Evolutionary conservation across 2,329 filamentous ascomycete species (phyloP).

Genomic region (Elsinoe batatas): DNA sequence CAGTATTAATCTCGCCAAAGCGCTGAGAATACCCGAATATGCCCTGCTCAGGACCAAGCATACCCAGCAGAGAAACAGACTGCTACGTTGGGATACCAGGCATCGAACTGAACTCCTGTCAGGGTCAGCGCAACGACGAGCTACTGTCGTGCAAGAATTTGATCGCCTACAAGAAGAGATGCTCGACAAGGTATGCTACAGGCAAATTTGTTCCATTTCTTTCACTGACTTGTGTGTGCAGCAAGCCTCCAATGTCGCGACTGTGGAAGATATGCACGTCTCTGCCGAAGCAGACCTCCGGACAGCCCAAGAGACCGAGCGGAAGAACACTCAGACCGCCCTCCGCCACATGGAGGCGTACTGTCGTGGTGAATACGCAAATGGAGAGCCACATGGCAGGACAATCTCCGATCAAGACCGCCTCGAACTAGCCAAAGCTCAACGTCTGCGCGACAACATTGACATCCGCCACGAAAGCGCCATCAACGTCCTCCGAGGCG

Average conservation of each 20-base stretch:
- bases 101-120: conserved; percentile 19
- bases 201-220: background rate
- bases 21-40: conserved; percentile 22
- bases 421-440: conserved; percentile 34
- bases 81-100: conserved; percentile 21
- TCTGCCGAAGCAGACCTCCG: conserved; percentile 34
- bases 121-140: conserved; percentile 1
- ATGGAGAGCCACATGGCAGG: conserved; percentile 25
- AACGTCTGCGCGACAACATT: conserved; percentile 30
- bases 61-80: conserved; percentile 23
- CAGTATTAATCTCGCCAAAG: conserved; percentile 17
- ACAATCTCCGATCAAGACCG: conserved; percentile 36
- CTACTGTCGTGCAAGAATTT: conserved; percentile 7
- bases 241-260: conserved; percentile 31
- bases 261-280: conserved; percentile 37
- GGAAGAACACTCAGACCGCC: conserved; percentile 35
- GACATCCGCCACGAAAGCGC: conserved; percentile 35
- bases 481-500: conserved; percentile 38
- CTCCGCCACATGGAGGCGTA: conserved; percentile 41
- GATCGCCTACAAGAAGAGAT: conserved; percentile 15
- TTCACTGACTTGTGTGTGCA: conserved; percentile 18
- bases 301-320: conserved; percentile 32
- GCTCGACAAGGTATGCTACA: conserved; percentile 1
- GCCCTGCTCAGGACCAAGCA: conserved; percentile 21
- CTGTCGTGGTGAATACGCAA: conserved; percentile 30